phyloP scores from a whole-genome alignment of 768 basidiomycete species.

The Suillus clintonianus region DNA sequence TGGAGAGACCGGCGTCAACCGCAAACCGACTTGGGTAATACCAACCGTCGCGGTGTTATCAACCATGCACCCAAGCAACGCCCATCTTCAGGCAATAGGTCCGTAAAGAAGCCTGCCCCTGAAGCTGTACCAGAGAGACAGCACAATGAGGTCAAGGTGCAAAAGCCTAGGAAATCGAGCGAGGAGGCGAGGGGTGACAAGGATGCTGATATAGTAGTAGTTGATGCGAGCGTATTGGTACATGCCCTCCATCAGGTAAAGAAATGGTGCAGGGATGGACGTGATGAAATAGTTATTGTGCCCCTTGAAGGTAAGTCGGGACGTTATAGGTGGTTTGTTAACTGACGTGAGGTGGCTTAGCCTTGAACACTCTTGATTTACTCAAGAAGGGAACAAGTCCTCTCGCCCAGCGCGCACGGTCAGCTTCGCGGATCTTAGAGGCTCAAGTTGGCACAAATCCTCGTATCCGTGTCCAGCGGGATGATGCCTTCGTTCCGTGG shows the following conservation, averaged over 20 bases:
- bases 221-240: constrained; percentile 82
- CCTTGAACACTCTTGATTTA: constrained; percentile 87
- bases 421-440: constrained; percentile 87
- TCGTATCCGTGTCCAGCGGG: constrained; percentile 78
- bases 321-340: neutral
- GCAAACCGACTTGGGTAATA: constrained; percentile 14
- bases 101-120: constrained; percentile 20
- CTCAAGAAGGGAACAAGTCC: constrained; percentile 87
- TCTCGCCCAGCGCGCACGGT: constrained; percentile 80
- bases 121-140: constrained; percentile 22
- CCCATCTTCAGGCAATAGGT: constrained; percentile 17
- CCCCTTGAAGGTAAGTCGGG: constrained; percentile 79
- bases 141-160: constrained; percentile 16
- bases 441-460: constrained; percentile 82
- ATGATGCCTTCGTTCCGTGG: constrained; percentile 84
- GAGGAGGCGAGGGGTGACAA: constrained; percentile 40
- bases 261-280: constrained; percentile 77
- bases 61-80: constrained; percentile 25
- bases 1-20: constrained; percentile 56
- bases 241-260: constrained; percentile 79
- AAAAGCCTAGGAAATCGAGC: constrained; percentile 20
- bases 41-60: constrained; percentile 19
- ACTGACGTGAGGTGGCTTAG: constrained; percentile 40
- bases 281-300: constrained; percentile 77
- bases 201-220: constrained; percentile 74